Evolutionary conservation across 176 grass and related monocot species (phyloP).

Genomic region (Aegilops sharonensis): DNA sequence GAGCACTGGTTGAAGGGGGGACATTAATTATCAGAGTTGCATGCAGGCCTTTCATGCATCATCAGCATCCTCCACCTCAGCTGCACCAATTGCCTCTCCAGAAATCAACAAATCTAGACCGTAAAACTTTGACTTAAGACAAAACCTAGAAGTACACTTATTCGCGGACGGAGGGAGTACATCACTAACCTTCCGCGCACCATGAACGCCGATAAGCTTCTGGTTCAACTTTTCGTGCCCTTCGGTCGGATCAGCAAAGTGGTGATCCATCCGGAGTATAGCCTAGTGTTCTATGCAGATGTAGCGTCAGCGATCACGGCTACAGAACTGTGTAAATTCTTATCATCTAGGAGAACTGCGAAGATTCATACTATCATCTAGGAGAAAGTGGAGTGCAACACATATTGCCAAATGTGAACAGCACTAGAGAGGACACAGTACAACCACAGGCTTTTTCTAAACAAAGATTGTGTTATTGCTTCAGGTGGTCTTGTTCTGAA

Average conservation of each 20-base stretch:
- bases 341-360: too few relatives aligned
- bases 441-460: not conserved
- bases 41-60: slow-evolving; percentile 21
- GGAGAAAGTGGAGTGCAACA: too few relatives aligned
- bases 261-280: slow-evolving; percentile 38
- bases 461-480: not conserved
- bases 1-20: slow-evolving; percentile 52
- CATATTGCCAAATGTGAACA: too few relatives aligned
- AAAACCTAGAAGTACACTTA: too few relatives aligned
- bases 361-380: too few relatives aligned
- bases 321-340: not conserved
- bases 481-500: not conserved
- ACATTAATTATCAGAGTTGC: slow-evolving; percentile 38
- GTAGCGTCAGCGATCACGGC: slow-evolving; percentile 31
- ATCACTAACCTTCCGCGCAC: slow-evolving; percentile 42
- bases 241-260: slow-evolving; percentile 59
- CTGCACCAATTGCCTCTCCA: slow-evolving; percentile 12
- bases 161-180: too few relatives aligned
- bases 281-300: slow-evolving; percentile 56
- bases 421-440: too few relatives aligned
- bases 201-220: slow-evolving; percentile 34
- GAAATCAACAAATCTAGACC: slow-evolving; percentile 44
- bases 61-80: slow-evolving; percentile 24
- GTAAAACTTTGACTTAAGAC: too few relatives aligned
- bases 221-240: slow-evolving; percentile 49